Evolutionary conservation across 1,284 basidiomycete genomes (phyloP).

Genomic region (Vanrija sp.): DNA sequence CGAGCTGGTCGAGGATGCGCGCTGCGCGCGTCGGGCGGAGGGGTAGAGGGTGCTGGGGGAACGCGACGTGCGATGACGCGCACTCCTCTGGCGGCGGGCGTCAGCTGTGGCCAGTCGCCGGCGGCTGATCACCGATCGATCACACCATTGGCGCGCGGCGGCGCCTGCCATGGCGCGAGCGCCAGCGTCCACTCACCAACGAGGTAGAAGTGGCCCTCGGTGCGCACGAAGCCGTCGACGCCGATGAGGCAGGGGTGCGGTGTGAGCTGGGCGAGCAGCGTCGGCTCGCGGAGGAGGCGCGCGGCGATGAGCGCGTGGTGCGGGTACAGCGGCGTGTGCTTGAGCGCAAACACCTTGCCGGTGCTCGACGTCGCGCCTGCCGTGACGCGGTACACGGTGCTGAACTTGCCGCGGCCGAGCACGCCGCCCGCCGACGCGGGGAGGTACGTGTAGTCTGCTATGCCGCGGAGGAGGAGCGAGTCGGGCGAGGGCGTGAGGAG

Average conservation of each 20-base stretch:
- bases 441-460: slow-evolving; percentile 50
- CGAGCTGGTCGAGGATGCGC: slow-evolving; percentile 55
- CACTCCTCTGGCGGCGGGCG: slow-evolving; percentile 30
- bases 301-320: slow-evolving; percentile 58
- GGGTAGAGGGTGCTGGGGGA: slow-evolving; percentile 29
- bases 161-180: no score
- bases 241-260: slow-evolving; percentile 56
- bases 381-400: slow-evolving; percentile 49
- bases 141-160: no score
- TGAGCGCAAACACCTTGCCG: slow-evolving; percentile 52
- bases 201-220: slow-evolving; percentile 58
- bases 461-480: slow-evolving; percentile 44
- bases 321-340: slow-evolving; percentile 57
- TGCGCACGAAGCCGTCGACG: slow-evolving; percentile 55
- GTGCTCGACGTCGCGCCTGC: background rate
- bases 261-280: slow-evolving; percentile 54
- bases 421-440: slow-evolving; percentile 31
- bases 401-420: slow-evolving; percentile 53
- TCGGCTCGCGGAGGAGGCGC: slow-evolving; percentile 56
- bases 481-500: slow-evolving; percentile 33
- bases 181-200: slow-evolving; percentile 48
- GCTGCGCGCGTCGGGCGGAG: slow-evolving; percentile 52
- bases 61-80: slow-evolving; percentile 28
- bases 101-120: background rate
- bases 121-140: background rate